Conservation (phyloP, 352 stramenopile species). For the Phytophthora brassicae region DNA sequence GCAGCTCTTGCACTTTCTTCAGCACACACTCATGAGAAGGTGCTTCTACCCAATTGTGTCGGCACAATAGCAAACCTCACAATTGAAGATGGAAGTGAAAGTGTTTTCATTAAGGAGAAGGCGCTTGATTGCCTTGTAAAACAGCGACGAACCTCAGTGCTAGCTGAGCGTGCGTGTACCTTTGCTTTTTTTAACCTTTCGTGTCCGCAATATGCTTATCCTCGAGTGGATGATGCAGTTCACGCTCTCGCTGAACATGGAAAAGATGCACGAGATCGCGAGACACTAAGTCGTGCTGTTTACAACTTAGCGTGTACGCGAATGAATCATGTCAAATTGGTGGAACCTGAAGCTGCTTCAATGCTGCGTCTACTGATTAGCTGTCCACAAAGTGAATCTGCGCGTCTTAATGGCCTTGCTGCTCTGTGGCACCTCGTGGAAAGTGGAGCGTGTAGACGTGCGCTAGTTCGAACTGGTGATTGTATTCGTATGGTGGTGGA, state of each 20-base stretch:
- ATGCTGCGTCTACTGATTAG: conserved; percentile 42
- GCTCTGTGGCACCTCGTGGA: conserved; percentile 58
- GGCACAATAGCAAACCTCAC: conserved; percentile 68
- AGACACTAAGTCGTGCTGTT: conserved; percentile 51
- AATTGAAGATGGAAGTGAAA: conserved; percentile 71
- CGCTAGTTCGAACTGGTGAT: conserved; percentile 45
- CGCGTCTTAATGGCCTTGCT: conserved; percentile 51
- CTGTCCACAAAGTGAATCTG: conserved; percentile 22
- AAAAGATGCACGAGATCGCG: conserved; percentile 41
- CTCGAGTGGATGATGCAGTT: conserved; percentile 66
- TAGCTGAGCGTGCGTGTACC: conserved; percentile 43
- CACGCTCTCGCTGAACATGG: conserved; percentile 57
- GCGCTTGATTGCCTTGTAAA: conserved; percentile 61
- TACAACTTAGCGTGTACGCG: conserved; percentile 71
- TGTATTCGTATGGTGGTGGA: conserved; percentile 50
- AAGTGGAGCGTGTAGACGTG: conserved; percentile 46
- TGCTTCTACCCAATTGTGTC: conserved; percentile 48
- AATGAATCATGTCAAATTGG: conserved; percentile 69
- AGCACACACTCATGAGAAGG: conserved; percentile 26
- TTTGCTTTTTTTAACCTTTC: conserved; percentile 73
- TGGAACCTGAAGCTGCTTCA: conserved; percentile 46
- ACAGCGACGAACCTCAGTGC: conserved; percentile 39
- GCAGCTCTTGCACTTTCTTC: conserved; percentile 34
- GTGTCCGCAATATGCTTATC: conserved; percentile 65
- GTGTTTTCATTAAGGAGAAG: conserved; percentile 73